These are phyloP conservation scores for Mortierella sp. DNA, from an alignment of 371 early-diverging fungal species.

Conservation along the genomic window DNA sequence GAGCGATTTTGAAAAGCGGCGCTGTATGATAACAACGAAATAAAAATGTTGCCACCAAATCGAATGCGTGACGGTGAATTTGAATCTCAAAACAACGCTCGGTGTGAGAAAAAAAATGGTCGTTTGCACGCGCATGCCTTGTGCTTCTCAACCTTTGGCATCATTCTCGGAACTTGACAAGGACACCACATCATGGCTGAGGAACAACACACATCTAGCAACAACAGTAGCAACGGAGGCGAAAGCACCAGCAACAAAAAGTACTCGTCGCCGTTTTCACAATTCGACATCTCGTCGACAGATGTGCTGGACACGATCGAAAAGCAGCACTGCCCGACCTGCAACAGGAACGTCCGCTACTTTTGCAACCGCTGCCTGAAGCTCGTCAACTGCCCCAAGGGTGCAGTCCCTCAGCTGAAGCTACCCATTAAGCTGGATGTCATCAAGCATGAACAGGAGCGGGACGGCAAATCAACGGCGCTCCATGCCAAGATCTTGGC, in stretches of 20 bases:
- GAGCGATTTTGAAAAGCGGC: conserved; percentile 50
- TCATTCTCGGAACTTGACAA: not conserved
- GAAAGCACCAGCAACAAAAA: conserved; percentile 18
- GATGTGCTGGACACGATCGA: conserved; percentile 44
- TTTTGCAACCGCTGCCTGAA: conserved; percentile 82
- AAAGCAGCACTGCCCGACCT: conserved; percentile 63
- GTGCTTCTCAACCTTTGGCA: not conserved
- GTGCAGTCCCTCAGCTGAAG: conserved; percentile 72
- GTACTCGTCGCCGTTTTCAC: conserved; percentile 35
- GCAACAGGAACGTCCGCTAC: conserved; percentile 75
- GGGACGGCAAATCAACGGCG: conserved; percentile 89
- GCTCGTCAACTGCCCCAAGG: conserved; percentile 63
- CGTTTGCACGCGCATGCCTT: not conserved
- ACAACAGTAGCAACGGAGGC: not conserved
- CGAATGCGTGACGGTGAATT: conserved; percentile 1
- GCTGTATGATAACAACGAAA: too few species aligned
- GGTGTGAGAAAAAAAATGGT: not conserved
- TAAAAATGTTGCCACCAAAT: conserved; percentile 1
- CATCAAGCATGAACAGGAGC: conserved; percentile 85
- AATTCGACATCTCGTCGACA: conserved; percentile 53
- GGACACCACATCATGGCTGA: not conserved
- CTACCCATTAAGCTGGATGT: conserved; percentile 86
- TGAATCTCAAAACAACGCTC: not conserved
- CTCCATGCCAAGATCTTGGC: conserved; percentile 89
- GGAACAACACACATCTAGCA: not conserved